Evolutionary conservation across 768 basidiomycete genomes (phyloP), one percentile per base, ranked within the genome.

Genomic region (Lactifluus subvellereus): DNA sequence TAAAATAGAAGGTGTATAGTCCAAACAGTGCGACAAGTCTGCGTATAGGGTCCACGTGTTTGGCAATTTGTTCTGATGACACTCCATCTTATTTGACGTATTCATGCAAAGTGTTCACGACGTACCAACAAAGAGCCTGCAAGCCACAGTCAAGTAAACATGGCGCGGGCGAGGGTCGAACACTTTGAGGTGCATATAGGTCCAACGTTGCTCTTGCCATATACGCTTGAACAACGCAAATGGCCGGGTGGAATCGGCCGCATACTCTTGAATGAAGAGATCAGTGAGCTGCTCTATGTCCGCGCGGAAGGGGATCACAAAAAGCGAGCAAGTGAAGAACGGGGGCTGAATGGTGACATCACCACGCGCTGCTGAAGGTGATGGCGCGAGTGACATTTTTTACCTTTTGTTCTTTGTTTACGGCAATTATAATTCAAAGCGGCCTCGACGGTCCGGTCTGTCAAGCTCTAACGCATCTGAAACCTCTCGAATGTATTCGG

Each of bases 301-400:
- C 33, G 83, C 79, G 2, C 87, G 81, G 22, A 89, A 77, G 14
- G 83, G 75, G 20, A 81, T 74, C 9, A 90, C 83, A 72, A 86
- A 93, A 27, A 87, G 69, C 0, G 88, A 88, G 3, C 89, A 91
- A 0, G 89, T 87, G 71, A 90, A 93, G 72, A 88, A 92, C 20
- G 79, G 76, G 1, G 88, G 89, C 69, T 91, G 90, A 10, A 92
- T 74, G 43, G 81, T 74, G 65, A 86, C 72, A 27, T 85, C 82
- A 11, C 89, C 87, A 14, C 86, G 82, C 54, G 74, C 68, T 14
- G 79, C 77, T 22, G 86, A 83, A 20, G 86, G 83, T 18, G 84
- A 78, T 33, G 86, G 82, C 9, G 76, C 68, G 59, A 80, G 69
- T 10, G 78, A 75, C 78, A 80, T 79, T 30, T 8, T 16, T 3